Evolutionary conservation across 495 filamentous ascomycete species (phyloP).

Genomic region (Trichocladium uniseriatum): DNA sequence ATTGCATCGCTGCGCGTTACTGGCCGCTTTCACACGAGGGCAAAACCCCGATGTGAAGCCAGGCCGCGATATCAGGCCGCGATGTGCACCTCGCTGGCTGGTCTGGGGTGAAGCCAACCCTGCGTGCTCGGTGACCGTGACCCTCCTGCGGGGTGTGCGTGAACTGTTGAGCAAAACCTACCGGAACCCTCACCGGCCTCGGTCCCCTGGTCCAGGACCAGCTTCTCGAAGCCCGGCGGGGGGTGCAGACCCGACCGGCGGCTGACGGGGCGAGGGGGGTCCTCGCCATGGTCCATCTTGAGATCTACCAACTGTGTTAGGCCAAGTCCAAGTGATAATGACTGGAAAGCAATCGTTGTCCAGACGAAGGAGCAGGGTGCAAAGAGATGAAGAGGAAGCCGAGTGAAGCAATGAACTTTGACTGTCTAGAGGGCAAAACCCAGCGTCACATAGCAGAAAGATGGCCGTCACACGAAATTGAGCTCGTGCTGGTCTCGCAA

Average conservation of each 20-base stretch:
- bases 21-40: background rate
- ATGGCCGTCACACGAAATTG: background rate
- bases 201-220: background rate
- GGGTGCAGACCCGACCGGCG: background rate
- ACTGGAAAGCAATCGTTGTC: background rate
- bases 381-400: background rate
- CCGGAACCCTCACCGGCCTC: background rate
- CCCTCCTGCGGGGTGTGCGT: too few relatives aligned
- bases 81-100: background rate
- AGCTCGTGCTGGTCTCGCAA: background rate
- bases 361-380: background rate
- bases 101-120: too few relatives aligned
- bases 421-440: background rate
- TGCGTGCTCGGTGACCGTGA: background rate
- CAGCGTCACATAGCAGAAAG: background rate
- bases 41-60: background rate
- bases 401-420: background rate
- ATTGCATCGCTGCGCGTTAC: background rate
- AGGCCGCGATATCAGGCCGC: background rate
- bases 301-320: background rate
- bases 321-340: background rate
- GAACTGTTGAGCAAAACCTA: constrained; percentile 1
- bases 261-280: background rate
- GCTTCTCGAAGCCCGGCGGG: constrained; percentile 11
- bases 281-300: background rate